Percentiles rank a stretch among this genome's conserved stretches.
Evolutionary conservation across 805 yeast genomes (phyloP).

Genomic region (Isabelozyma heimii): DNA sequence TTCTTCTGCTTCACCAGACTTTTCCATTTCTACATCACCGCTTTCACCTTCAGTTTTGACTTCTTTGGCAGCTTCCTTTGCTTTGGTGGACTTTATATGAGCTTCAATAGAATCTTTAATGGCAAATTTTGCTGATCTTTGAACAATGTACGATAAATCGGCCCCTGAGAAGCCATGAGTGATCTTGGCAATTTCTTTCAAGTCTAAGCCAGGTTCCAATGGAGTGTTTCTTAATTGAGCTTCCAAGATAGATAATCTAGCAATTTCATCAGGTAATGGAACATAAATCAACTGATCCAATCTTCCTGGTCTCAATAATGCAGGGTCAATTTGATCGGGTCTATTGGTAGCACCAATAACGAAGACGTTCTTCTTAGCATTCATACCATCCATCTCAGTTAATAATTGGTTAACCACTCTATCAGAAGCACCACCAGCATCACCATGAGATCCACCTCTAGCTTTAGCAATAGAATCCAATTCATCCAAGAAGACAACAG

Average conservation of each 20-base stretch:
- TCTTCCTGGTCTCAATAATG: slow-evolving; percentile 98
- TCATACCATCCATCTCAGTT: slow-evolving; percentile 99
- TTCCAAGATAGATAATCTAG: slow-evolving; percentile 85
- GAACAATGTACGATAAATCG: slow-evolving; percentile 93
- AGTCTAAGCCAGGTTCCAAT: slow-evolving; percentile 92
- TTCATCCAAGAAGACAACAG: slow-evolving; percentile 97
- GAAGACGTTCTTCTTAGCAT: slow-evolving; percentile 97
- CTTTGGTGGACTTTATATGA: slow-evolving; percentile 28
- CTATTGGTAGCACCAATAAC: slow-evolving; percentile 99
- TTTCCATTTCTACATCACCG: slow-evolving; percentile 48
- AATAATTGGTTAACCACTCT: slow-evolving; percentile 93
- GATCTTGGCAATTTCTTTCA: slow-evolving; percentile 83
- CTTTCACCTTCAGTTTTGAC: slow-evolving; percentile 17
- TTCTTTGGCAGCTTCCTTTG: slow-evolving; percentile 44
- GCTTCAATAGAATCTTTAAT: slow-evolving; percentile 98
- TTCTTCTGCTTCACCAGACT: slow-evolving; percentile 37
- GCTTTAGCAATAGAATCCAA: slow-evolving; percentile 97
- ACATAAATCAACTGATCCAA: slow-evolving; percentile 97
- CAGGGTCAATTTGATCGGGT: slow-evolving; percentile 99
- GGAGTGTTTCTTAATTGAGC: slow-evolving; percentile 99
- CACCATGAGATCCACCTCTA: slow-evolving; percentile 87
- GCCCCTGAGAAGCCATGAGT: slow-evolving; percentile 99
- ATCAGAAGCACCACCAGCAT: slow-evolving; percentile 96
- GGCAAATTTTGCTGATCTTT: slow-evolving; percentile 98
- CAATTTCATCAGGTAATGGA: slow-evolving; percentile 95